Percentiles rank a stretch among this genome's conserved stretches.
phyloP scores from a whole-genome alignment of 805 yeast species.

The Saccharomycopsis sp. region DNA sequence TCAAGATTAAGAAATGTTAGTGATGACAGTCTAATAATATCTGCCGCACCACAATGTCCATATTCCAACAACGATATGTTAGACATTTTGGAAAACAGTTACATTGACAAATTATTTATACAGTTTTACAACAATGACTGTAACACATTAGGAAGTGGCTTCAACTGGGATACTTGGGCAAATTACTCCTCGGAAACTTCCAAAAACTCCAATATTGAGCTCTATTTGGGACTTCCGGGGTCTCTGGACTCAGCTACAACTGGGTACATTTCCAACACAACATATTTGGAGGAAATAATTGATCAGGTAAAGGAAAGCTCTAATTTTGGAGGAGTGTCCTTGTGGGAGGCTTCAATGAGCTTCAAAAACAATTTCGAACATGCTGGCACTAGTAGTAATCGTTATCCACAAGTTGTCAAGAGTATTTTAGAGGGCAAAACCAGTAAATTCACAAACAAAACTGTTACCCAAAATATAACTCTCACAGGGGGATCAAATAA shows the following conservation, averaged over 20 bases:
- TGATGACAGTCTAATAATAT: constrained; percentile 46
- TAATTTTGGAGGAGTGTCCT: constrained; percentile 19
- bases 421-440: not conserved
- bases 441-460: not conserved
- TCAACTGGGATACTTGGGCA: constrained; percentile 72
- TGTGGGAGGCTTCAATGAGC: constrained; percentile 21
- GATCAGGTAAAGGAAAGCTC: not conserved
- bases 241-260: constrained; percentile 49
- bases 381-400: constrained; percentile 1
- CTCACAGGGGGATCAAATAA: not conserved
- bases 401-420: not conserved
- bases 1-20: constrained; percentile 31
- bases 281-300: constrained; percentile 15
- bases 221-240: constrained; percentile 75
- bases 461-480: not conserved
- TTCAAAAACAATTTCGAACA: constrained; percentile 13
- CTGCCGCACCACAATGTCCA: constrained; percentile 92
- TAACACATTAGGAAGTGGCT: constrained; percentile 47
- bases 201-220: constrained; percentile 61
- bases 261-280: constrained; percentile 46
- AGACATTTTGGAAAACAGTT: constrained; percentile 48
- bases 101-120: constrained; percentile 74
- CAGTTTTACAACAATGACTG: constrained; percentile 90
- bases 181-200: constrained; percentile 50
- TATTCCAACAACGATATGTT: constrained; percentile 73